Base-by-base conservation (phyloP, 2,329 filamentous ascomycete genomes). In the Aureobasidium sp. region DNA sequence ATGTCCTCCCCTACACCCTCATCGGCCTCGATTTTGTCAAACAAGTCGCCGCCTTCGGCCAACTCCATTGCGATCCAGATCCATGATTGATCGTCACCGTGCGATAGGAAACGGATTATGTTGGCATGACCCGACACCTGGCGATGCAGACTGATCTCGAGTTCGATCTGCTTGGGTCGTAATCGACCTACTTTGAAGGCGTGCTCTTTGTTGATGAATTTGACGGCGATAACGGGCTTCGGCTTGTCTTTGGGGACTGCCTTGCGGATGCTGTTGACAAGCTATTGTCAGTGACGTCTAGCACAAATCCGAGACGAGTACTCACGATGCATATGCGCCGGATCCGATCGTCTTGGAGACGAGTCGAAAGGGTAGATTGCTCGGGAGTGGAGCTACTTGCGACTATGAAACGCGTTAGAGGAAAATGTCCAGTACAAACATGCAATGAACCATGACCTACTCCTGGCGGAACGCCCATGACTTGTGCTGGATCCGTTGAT, bases 1-100 rank as follows among this genome's bases (percentile, higher is more conserved):
- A 99, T 91, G 72, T 97, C 90, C 74, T 96, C 87, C 7, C 88
- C 85, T n/a, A 97, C 91, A 52, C 94, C 94, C 48, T 93, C 90
- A 74, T 99, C 94, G 20, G 94, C 92, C 77, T 99, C 95, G 69
- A 99, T 97, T 80, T 99, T 99, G 84, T 99, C 94, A 74, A 99
- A 99, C 8, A 99, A 81, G 73, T 99, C 94, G 12, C 94, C 94
- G 46, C 94, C 94, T 69, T 95, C 90, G 50, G 94, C 94, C 68
- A 90, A 88, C 75, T 99, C 94, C 91, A 99, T 97, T 42, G 92
- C 93, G 68, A 99, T 96, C 94, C 94, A 99, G 68, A 89, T 85
- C 93, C 94, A 99, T 20, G 87, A 78, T 0, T 81, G 71, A 72
- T 99, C 92, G 74, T 97, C 90, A 61, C 91, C 93, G 1, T 87